These are phyloP conservation scores for Xylaria acuta DNA, from an alignment of 495 filamentous ascomycete species.

Conservation along the genomic window DNA sequence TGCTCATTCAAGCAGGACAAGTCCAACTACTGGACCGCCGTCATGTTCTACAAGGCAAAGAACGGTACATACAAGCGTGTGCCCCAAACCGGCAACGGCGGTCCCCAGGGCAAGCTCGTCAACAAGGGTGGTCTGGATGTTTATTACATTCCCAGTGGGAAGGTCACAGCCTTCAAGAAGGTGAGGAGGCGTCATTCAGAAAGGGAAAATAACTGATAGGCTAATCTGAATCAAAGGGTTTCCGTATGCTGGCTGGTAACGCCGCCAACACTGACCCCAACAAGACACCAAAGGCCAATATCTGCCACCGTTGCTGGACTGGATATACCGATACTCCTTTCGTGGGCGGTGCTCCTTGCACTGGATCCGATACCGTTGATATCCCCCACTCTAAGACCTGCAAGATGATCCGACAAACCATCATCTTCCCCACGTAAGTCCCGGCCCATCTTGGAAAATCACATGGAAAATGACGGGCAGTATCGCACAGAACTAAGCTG, in stretches of 20 bases:
- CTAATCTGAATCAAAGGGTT: constrained; percentile 60
- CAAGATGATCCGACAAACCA: constrained; percentile 64
- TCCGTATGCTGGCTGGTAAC: constrained; percentile 61
- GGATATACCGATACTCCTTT: constrained; percentile 53
- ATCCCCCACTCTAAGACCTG: constrained; percentile 59
- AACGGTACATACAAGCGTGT: constrained; percentile 77
- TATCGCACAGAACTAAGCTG: constrained; percentile 39
- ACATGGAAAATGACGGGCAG: not conserved
- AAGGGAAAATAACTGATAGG: constrained; percentile 32
- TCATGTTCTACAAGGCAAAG: constrained; percentile 70
- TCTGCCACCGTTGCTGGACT: constrained; percentile 64
- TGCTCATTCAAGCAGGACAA: constrained; percentile 72
- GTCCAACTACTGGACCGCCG: constrained; percentile 82
- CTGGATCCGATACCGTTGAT: constrained; percentile 58
- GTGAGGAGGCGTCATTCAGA: constrained; percentile 48
- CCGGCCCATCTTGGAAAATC: not conserved
- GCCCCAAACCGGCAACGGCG: constrained; percentile 65
- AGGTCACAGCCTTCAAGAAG: constrained; percentile 60
- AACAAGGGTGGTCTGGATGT: constrained; percentile 69
- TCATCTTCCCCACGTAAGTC: constrained; percentile 64
- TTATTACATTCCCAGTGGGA: constrained; percentile 55
- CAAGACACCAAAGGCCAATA: constrained; percentile 58
- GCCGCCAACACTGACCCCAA: constrained; percentile 55
- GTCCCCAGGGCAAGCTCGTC: constrained; percentile 64
- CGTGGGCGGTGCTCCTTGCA: constrained; percentile 54